Evolutionary conservation across 352 stramenopile genomes (phyloP), one percentile per base, ranked within the genome.

Genomic region (Globisporangium cystogenes): DNA sequence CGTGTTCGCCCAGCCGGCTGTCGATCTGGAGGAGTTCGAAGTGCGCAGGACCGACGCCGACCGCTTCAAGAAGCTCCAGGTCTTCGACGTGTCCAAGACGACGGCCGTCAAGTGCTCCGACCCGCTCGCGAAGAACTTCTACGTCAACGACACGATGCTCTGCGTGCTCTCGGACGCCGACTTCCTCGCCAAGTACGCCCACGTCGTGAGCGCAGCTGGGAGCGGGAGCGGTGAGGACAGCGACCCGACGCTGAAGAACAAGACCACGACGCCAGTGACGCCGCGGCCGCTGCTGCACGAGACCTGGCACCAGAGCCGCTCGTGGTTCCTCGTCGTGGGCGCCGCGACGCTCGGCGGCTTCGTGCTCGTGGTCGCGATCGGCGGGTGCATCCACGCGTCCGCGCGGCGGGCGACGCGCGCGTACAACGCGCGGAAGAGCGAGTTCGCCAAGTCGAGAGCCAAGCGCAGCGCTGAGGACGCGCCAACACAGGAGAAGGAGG

Each of bases 131-230:
- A 51, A 70, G 23, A 59, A 60, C 20, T 64, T 59, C 21, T 74
- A 70, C 41, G 67, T 79, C 26, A 53, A 76, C 20, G 45, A 76
- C 48, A 76, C 70, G 7, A 51, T 79, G 61, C 51, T 79, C 2
- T 79, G 67, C 49, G 67, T 76, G 21, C 53, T 79, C 23, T 43
- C 64, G 23, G 67, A 79, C 45, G 59, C 64, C 15, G 46, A 57
- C n/a, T 79, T 79, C 39, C 48, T 68, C 21, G 40, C 18, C 48
- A 79, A 79, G 43, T 76, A 76, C 27, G 60, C 64, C 10, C 40
- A 41, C 15, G 45, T 56, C 20, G 39, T 42, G 11, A 20, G 29
- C 20, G 40, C 39, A 10, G 51, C 51, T 4, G 29, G 40, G 14
- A 48, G 46, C 40, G 23, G 39, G 7, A 39, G 39, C 1, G 51